Conservation (phyloP, 2,329 filamentous ascomycete genomes). For the Sclerotinia subarctica region DNA sequence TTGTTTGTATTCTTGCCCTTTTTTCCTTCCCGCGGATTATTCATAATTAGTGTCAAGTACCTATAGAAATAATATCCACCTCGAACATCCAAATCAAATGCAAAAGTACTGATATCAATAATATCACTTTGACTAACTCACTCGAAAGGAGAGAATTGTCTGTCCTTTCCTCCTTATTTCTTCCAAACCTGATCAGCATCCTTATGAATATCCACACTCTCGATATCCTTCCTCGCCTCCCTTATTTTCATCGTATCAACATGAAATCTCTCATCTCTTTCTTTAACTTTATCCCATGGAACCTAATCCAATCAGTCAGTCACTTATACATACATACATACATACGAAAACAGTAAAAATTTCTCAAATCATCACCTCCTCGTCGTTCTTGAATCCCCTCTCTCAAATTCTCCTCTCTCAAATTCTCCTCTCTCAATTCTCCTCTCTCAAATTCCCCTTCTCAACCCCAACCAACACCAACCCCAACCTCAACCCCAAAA, state of each 20-base stretch:
- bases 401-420: background rate
- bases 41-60: background rate
- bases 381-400: too few species aligned
- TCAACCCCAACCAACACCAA: too few species aligned
- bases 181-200: slow-evolving; percentile 21
- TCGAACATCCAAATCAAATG: background rate
- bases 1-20: background rate
- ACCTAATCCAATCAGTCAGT: slow-evolving; percentile 30
- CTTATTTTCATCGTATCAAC: slow-evolving; percentile 50
- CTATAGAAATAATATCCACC: background rate
- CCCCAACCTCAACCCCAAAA: background rate
- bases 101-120: background rate
- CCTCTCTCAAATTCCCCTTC: too few species aligned
- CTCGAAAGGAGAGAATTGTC: too few species aligned
- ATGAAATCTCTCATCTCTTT: slow-evolving; percentile 52
- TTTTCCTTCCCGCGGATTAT: background rate
- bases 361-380: background rate
- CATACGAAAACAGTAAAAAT: too few species aligned
- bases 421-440: too few species aligned
- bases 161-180: slow-evolving; percentile 6
- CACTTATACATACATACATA: too few species aligned
- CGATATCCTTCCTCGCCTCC: slow-evolving; percentile 52
- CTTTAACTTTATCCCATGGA: slow-evolving; percentile 41
- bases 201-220: slow-evolving; percentile 50
- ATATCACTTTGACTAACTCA: too few species aligned